Conservation (phyloP, 2,329 filamentous ascomycete genomes). For the Ceratocystis albifundus region DNA sequence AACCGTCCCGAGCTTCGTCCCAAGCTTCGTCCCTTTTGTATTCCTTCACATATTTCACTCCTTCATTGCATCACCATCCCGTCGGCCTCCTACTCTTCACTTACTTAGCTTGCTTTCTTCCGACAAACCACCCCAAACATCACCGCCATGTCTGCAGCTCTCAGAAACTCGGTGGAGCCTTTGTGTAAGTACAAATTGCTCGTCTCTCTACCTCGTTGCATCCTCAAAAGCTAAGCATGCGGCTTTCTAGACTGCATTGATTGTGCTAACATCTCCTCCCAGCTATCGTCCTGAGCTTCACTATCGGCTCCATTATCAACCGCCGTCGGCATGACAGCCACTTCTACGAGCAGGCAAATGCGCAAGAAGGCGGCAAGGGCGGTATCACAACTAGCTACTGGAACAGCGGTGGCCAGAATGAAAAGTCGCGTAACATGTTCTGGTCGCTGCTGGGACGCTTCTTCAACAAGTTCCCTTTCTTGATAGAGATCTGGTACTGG, state of each 20-base stretch:
- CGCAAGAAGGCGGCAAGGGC: constrained; percentile 14
- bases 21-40: not conserved
- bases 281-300: constrained; percentile 20
- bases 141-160: constrained; percentile 15
- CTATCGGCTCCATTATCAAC: constrained; percentile 17
- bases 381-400: constrained; percentile 20
- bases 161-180: constrained; percentile 20
- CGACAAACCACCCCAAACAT: not conserved
- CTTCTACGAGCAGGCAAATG: constrained; percentile 16
- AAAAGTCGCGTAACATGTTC: constrained; percentile 20
- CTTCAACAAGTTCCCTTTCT: constrained; percentile 29
- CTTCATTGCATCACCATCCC: not conserved
- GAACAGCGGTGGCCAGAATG: constrained; percentile 9
- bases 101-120: not conserved
- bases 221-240: no score
- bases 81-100: not conserved
- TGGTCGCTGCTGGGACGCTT: constrained; percentile 28
- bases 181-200: constrained; percentile 17
- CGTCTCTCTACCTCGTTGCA: no score
- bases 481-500: constrained; percentile 33
- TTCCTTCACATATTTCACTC: constrained; percentile 17
- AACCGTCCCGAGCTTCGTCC: constrained; percentile 5
- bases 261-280: not conserved
- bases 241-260: not conserved
- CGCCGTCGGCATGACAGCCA: constrained; percentile 16